Percentiles rank a stretch among this genome's conserved stretches.
phyloP scores from a whole-genome alignment of 164 flowering plant species.

The Nymphaea colorata region DNA sequence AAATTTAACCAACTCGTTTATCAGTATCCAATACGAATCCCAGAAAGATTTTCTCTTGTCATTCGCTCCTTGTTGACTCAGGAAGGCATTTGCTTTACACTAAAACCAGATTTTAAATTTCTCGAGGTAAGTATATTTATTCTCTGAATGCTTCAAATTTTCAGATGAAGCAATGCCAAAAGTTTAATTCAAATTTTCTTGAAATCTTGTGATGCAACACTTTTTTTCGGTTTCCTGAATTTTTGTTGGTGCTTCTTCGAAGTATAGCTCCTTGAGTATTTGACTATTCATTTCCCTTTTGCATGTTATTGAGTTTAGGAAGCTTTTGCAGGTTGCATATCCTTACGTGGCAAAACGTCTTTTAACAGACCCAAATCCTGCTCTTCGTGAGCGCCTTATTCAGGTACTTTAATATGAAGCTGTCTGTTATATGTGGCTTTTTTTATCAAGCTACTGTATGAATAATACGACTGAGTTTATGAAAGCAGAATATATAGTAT shows the following conservation, averaged over 20 bases:
- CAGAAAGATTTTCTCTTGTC: slow-evolving; percentile 97
- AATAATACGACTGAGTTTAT: too few relatives aligned
- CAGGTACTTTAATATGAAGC: slow-evolving; percentile 39
- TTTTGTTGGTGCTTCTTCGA: too few relatives aligned
- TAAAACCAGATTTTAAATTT: slow-evolving; percentile 90
- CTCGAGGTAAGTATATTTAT: slow-evolving; percentile 51
- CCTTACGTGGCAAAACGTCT: slow-evolving; percentile 97
- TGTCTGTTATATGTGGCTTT: background rate
- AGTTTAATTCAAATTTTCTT: too few relatives aligned
- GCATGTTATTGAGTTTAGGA: background rate
- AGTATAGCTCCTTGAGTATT: too few relatives aligned
- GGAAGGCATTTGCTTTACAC: slow-evolving; percentile 93
- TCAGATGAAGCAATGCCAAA: too few relatives aligned
- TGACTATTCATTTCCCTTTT: too few relatives aligned
- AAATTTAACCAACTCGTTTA: slow-evolving; percentile 93
- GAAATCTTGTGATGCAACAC: too few relatives aligned
- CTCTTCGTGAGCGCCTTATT: slow-evolving; percentile 92
- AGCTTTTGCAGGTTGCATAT: slow-evolving; percentile 70
- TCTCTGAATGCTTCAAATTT: background rate
- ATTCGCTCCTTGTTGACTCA: slow-evolving; percentile 94
- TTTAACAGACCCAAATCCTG: slow-evolving; percentile 94
- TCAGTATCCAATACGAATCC: slow-evolving; percentile 93
- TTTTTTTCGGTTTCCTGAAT: too few relatives aligned
- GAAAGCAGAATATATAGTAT: too few relatives aligned
- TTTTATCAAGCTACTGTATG: background rate